phyloP scores from a whole-genome alignment of 768 basidiomycete species.

The Lactarius quietus region DNA sequence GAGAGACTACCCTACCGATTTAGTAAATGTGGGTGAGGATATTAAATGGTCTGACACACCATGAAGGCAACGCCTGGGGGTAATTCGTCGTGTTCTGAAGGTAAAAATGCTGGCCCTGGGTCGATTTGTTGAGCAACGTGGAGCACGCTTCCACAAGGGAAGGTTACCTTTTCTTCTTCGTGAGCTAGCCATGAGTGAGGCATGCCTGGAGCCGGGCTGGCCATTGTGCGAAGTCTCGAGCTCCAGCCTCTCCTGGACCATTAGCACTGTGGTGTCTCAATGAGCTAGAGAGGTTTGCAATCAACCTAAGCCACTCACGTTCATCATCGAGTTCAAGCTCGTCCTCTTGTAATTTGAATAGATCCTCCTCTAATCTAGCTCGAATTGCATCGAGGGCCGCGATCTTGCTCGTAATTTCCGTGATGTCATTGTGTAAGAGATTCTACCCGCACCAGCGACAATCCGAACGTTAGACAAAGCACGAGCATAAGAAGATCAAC shows the following conservation, averaged over 20 bases:
- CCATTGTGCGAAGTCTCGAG: conserved; percentile 54
- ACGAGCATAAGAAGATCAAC: conserved; percentile 9
- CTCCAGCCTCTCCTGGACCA: conserved; percentile 79
- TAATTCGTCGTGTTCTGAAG: conserved; percentile 94
- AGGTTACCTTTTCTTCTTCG: conserved; percentile 62
- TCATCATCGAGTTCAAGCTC: conserved; percentile 97
- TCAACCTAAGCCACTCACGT: conserved; percentile 46
- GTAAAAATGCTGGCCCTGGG: conserved; percentile 88
- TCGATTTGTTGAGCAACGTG: conserved; percentile 6
- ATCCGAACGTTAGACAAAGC: not conserved
- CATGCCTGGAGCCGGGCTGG: conserved; percentile 34
- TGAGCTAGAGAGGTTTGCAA: conserved; percentile 12
- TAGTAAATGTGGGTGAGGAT: conserved; percentile 13
- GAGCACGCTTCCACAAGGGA: not conserved
- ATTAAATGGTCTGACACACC: conserved; percentile 45
- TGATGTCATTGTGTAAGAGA: conserved; percentile 81
- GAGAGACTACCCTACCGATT: conserved; percentile 58
- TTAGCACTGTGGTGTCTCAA: conserved; percentile 57
- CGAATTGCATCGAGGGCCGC: conserved; percentile 78
- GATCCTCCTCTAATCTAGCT: conserved; percentile 71
- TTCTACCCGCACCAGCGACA: conserved; percentile 45
- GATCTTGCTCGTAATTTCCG: conserved; percentile 88
- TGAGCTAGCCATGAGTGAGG: conserved; percentile 51
- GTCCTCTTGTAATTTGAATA: conserved; percentile 89
- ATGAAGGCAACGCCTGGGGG: conserved; percentile 96